Conservation (phyloP, 176 grass and related monocot genomes). For the Phoenix dactylifera region DNA sequence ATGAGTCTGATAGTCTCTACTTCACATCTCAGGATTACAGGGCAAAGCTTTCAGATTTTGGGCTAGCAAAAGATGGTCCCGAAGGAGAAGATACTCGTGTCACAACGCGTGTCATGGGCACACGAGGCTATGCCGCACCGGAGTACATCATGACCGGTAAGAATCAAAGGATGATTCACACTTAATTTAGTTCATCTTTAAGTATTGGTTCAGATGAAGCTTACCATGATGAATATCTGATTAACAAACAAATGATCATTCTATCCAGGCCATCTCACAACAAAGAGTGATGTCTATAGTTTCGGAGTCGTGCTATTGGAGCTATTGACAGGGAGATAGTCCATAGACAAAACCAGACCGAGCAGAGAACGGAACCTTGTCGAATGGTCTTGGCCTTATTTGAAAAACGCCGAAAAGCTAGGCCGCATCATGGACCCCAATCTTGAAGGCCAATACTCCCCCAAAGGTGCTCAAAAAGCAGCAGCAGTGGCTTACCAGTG, state of each 20-base stretch:
- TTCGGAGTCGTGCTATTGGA: constrained; percentile 68
- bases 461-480: constrained; percentile 50
- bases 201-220: not conserved
- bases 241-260: not conserved
- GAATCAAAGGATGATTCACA: not conserved
- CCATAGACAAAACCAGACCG: constrained; percentile 34
- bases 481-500: constrained; percentile 79
- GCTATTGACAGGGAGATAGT: constrained; percentile 44
- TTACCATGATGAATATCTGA: not conserved
- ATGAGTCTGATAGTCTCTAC: constrained; percentile 7
- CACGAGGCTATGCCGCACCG: constrained; percentile 64
- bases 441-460: constrained; percentile 63
- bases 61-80: constrained; percentile 80
- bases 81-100: constrained; percentile 73
- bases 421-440: constrained; percentile 54
- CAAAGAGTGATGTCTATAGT: constrained; percentile 77
- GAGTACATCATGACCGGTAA: constrained; percentile 74
- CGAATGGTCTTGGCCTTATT: constrained; percentile 57
- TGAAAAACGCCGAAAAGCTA: constrained; percentile 39
- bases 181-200: not conserved
- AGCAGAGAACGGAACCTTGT: constrained; percentile 58
- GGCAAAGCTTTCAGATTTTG: constrained; percentile 86
- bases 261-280: constrained; percentile 48
- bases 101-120: constrained; percentile 91
- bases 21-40: constrained; percentile 48